Evolutionary conservation across 2,329 filamentous ascomycete species (phyloP).

Genomic region (Cladobotryum mycophilum): DNA sequence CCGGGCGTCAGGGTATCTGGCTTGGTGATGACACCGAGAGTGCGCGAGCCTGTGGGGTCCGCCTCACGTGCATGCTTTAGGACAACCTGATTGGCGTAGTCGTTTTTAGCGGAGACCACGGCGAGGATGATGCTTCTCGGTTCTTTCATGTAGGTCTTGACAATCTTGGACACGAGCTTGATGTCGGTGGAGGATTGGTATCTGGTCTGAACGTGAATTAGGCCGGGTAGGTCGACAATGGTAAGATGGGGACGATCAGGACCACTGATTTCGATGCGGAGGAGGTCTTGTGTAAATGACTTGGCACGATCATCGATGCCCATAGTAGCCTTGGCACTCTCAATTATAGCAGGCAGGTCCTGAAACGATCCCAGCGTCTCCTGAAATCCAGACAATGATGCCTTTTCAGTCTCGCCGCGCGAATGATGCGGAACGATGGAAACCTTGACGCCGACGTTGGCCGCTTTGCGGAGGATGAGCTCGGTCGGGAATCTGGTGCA

Average conservation of each 20-base stretch:
- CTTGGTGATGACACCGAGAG: slow-evolving; percentile 53
- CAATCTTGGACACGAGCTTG: slow-evolving; percentile 28
- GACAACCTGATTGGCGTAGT: slow-evolving; percentile 47
- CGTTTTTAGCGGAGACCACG: slow-evolving; percentile 35
- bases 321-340: slow-evolving; percentile 41
- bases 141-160: slow-evolving; percentile 34
- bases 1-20: slow-evolving; percentile 34
- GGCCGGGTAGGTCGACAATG: slow-evolving; percentile 42
- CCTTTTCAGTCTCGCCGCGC: slow-evolving; percentile 8
- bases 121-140: slow-evolving; percentile 39
- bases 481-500: slow-evolving; percentile 54
- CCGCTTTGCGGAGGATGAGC: slow-evolving; percentile 37
- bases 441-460: slow-evolving; percentile 15
- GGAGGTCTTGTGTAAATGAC: slow-evolving; percentile 34
- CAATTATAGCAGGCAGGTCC: slow-evolving; percentile 25
- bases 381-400: slow-evolving; percentile 3
- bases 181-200: slow-evolving; percentile 28
- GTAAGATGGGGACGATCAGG: slow-evolving; percentile 31
- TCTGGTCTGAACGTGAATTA: slow-evolving; percentile 32
- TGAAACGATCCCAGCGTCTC: slow-evolving; percentile 4
- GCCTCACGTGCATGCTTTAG: slow-evolving; percentile 35
- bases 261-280: slow-evolving; percentile 20
- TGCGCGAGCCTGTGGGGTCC: slow-evolving; percentile 32
- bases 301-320: slow-evolving; percentile 33
- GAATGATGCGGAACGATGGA: slow-evolving; percentile 15